Percentiles rank a stretch among this genome's conserved stretches.
These are phyloP conservation scores for Colletotrichum melonis DNA, from an alignment of 2,329 filamentous ascomycete genomes.

Conservation along the genomic window DNA sequence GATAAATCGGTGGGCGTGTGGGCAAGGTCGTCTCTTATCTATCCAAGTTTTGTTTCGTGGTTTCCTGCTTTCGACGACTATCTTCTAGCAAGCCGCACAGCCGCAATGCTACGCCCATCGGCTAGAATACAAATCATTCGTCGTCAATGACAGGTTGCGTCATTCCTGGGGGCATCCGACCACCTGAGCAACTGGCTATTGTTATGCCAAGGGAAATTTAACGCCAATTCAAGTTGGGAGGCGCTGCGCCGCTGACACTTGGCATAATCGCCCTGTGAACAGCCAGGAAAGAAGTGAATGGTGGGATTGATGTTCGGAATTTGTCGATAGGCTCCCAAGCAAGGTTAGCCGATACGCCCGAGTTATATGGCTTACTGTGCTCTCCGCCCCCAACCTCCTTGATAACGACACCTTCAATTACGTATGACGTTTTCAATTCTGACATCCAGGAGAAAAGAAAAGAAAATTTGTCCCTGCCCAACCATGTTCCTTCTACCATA, in stretches of 20 bases:
- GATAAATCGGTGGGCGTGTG: too few species aligned
- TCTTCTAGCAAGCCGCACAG: neutral
- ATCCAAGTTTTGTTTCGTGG: neutral
- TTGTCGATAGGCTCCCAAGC: too few species aligned
- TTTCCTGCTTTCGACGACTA: neutral
- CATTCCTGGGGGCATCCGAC: neutral
- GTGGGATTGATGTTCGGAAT: neutral
- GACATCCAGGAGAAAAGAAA: too few species aligned
- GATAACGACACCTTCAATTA: too few species aligned
- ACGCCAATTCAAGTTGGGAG: slow-evolving; percentile 1
- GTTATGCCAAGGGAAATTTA: neutral
- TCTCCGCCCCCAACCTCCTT: too few species aligned
- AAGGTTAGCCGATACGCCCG: neutral
- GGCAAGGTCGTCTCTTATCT: neutral
- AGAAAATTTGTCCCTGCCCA: too few species aligned
- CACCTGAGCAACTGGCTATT: neutral
- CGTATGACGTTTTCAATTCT: too few species aligned
- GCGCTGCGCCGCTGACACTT: neutral
- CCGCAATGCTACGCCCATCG: neutral
- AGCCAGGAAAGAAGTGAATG: neutral
- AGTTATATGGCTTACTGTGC: neutral
- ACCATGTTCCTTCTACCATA: too few species aligned
- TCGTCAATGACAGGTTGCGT: too few species aligned
- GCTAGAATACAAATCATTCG: neutral
- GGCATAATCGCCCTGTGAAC: neutral